A percentile compares a stretch with the other conserved stretches of the same genome.
Evolutionary conservation across 176 grass and related monocot species (phyloP).

Genomic region (Lolium perenne): DNA sequence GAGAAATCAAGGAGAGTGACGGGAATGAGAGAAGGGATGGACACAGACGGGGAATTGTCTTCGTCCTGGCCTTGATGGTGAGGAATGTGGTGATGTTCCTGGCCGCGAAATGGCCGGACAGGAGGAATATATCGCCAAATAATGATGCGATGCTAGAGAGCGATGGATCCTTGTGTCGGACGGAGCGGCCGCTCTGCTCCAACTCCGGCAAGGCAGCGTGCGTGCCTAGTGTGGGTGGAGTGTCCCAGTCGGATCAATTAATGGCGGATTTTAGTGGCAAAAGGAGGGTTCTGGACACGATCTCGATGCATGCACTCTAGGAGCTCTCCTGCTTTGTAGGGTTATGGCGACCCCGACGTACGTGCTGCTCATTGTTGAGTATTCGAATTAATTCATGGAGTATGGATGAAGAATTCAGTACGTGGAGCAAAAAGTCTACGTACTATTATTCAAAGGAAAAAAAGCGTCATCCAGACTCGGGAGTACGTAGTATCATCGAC

Average conservation of each 20-base stretch:
- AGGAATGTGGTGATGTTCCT: slow-evolving; percentile 31
- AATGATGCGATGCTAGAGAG: too few relatives aligned
- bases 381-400: neutral
- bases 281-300: slow-evolving; percentile 28
- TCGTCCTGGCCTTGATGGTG: neutral
- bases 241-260: slow-evolving; percentile 32
- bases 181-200: neutral
- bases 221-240: neutral
- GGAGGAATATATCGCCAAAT: slow-evolving; percentile 45
- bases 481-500: neutral
- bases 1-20: neutral
- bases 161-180: too few relatives aligned
- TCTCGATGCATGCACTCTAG: neutral
- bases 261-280: neutral
- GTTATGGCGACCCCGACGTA: neutral
- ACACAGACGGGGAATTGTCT: neutral
- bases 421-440: neutral
- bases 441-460: slow-evolving; percentile 9
- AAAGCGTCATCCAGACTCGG: neutral
- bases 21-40: neutral
- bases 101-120: slow-evolving; percentile 43
- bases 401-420: neutral
- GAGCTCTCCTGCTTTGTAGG: neutral
- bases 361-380: neutral
- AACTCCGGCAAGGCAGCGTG: neutral